Evolutionary conservation across 106 monocot species (phyloP).

Genomic region (Dendrobium catenatum): DNA sequence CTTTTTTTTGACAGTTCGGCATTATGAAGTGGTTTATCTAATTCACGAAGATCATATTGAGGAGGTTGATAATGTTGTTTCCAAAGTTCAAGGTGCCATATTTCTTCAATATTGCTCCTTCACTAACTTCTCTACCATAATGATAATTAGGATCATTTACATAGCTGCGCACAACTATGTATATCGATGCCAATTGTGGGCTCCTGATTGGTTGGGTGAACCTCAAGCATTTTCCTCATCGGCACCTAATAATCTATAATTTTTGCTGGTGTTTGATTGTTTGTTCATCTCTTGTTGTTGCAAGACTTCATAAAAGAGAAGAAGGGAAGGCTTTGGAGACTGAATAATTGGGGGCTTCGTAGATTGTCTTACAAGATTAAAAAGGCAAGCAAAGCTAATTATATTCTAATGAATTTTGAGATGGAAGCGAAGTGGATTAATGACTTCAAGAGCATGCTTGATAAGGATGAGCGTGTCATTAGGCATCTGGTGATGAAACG

Average conservation of each 20-base stretch:
- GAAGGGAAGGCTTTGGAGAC: conserved; percentile 88
- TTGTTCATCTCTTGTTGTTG: not conserved
- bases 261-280: not conserved
- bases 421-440: conserved; percentile 64
- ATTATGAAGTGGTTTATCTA: conserved; percentile 92
- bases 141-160: no score
- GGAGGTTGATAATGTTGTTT: conserved; percentile 57
- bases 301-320: conserved; percentile 82
- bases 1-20: conserved; percentile 55
- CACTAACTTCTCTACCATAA: not conserved
- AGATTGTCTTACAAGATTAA: conserved; percentile 84
- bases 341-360: conserved; percentile 92
- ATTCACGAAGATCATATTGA: conserved; percentile 79
- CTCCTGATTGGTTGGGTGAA: no score
- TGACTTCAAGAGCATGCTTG: conserved; percentile 79
- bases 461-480: conserved; percentile 79
- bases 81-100: conserved; percentile 81
- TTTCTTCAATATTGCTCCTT: not conserved
- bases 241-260: not conserved
- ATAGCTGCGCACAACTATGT: no score
- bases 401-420: conserved; percentile 97
- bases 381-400: conserved; percentile 81
- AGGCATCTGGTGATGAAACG: conserved; percentile 83
- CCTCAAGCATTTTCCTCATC: no score
- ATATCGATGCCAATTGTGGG: no score